Evolutionary conservation across 1,284 basidiomycete species (phyloP).

Genomic region (Apiotrichum porosum): DNA sequence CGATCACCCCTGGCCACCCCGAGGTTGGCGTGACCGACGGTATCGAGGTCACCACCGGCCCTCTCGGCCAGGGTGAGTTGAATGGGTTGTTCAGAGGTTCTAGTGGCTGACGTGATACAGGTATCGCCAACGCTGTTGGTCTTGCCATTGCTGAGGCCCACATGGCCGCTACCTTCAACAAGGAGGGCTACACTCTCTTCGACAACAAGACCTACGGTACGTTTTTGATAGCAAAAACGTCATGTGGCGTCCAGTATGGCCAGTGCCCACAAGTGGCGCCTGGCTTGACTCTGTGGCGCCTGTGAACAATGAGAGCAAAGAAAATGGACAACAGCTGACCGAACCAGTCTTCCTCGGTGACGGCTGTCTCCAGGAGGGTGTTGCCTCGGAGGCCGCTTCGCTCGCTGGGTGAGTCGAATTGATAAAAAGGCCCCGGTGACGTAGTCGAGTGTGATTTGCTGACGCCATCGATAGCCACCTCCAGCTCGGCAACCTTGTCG

Average conservation of each 20-base stretch:
- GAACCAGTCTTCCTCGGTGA: conserved; percentile 77
- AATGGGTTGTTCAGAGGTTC: background rate
- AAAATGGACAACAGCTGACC: conserved; percentile 8
- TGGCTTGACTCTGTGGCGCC: background rate
- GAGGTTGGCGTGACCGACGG: conserved; percentile 85
- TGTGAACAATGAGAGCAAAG: too few relatives aligned
- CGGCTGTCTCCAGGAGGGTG: conserved; percentile 94
- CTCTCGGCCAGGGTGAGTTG: conserved; percentile 74
- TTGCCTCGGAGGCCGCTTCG: conserved; percentile 82
- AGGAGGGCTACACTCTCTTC: conserved; percentile 74
- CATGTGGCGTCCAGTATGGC: background rate
- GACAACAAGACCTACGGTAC: conserved; percentile 85
- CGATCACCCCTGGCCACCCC: conserved; percentile 86
- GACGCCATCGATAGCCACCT: conserved; percentile 58
- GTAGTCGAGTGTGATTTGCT: too few relatives aligned
- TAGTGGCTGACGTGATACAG: conserved; percentile 22
- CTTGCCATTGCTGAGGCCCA: conserved; percentile 90
- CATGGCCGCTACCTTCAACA: conserved; percentile 83
- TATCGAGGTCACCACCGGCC: conserved; percentile 93
- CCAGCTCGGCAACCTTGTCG: conserved; percentile 86
- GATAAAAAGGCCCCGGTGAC: too few relatives aligned
- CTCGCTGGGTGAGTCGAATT: conserved; percentile 63
- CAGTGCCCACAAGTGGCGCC: too few relatives aligned
- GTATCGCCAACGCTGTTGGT: conserved; percentile 84
- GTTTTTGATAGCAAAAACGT: conserved; percentile 10